phyloP scores from a whole-genome alignment of 2,329 filamentous ascomycete genomes.

The Fusarium denticulatum region DNA sequence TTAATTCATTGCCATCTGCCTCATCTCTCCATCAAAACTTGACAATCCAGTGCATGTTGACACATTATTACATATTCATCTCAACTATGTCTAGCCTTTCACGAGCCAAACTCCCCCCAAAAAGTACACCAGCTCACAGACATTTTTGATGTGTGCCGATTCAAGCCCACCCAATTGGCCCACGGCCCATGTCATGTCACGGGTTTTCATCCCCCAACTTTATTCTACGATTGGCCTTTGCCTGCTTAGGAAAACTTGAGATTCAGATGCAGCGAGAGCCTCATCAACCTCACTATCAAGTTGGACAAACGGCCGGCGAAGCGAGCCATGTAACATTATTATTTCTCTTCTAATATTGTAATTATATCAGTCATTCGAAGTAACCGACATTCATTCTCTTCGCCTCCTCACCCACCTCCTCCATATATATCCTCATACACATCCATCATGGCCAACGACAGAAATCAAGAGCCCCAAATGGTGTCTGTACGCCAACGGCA shows the following conservation, averaged over 20 bases:
- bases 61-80: too few relatives aligned
- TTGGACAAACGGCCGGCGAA: background rate
- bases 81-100: background rate
- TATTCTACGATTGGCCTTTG: conserved; percentile 18
- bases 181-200: conserved; percentile 34
- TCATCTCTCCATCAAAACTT: background rate
- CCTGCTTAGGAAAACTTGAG: conserved; percentile 23
- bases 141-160: conserved; percentile 14
- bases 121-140: background rate
- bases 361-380: conserved; percentile 1
- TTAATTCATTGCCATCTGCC: background rate
- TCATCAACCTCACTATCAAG: conserved; percentile 28
- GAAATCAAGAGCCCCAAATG: conserved; percentile 32
- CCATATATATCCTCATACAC: background rate
- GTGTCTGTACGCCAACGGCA: conserved; percentile 37
- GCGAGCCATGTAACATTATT: conserved; percentile 38
- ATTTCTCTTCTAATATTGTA: conserved; percentile 6
- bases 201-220: conserved; percentile 28
- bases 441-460: conserved; percentile 32
- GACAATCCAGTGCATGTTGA: background rate
- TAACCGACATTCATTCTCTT: background rate
- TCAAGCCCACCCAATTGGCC: conserved; percentile 17
- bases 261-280: conserved; percentile 16
- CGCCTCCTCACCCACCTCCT: background rate
- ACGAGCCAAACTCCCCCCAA: background rate